These are phyloP conservation scores for Termitomyces sp. DNA, from an alignment of 768 basidiomycete genomes.

Conservation along the genomic window DNA sequence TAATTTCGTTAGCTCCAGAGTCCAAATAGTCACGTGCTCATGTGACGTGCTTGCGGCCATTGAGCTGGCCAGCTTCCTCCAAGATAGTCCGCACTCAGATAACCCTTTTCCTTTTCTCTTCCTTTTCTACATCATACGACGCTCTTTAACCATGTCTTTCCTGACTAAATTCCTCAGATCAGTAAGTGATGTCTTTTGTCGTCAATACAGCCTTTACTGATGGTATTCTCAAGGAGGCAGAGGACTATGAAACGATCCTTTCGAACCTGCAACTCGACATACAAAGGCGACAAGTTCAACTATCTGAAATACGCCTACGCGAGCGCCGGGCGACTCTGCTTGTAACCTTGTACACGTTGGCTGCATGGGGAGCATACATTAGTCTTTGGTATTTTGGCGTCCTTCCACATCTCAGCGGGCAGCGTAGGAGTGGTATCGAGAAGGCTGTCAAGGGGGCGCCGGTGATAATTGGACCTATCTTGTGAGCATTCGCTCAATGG, in stretches of 20 bases:
- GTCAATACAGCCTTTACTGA: not conserved
- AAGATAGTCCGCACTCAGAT: not conserved
- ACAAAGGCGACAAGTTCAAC: conserved; percentile 65
- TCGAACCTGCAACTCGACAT: conserved; percentile 65
- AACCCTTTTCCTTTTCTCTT: not conserved
- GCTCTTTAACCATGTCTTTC: conserved; percentile 17
- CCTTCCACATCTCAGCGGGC: conserved; percentile 40
- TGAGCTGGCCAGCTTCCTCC: conserved; percentile 7
- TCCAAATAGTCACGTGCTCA: conserved; percentile 4
- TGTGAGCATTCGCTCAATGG: conserved; percentile 47
- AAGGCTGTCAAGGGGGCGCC: conserved; percentile 49
- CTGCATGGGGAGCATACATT: conserved; percentile 69
- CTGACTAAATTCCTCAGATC: conserved; percentile 10
- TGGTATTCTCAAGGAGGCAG: conserved; percentile 34
- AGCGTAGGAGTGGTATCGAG: conserved; percentile 29
- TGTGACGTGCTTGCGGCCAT: conserved; percentile 2
- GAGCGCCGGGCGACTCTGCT: conserved; percentile 77
- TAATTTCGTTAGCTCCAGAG: too few relatives aligned
- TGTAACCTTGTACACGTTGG: conserved; percentile 75
- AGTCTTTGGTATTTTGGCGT: conserved; percentile 68
- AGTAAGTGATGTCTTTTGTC: not conserved
- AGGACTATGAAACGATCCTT: conserved; percentile 77
- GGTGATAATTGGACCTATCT: conserved; percentile 69
- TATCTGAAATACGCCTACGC: conserved; percentile 81
- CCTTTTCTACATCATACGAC: not conserved